A percentile compares a stretch with the other conserved stretches of the same genome.
Evolutionary conservation across 2,329 filamentous ascomycete species (phyloP).

Genomic region (Amauroascus niger): DNA sequence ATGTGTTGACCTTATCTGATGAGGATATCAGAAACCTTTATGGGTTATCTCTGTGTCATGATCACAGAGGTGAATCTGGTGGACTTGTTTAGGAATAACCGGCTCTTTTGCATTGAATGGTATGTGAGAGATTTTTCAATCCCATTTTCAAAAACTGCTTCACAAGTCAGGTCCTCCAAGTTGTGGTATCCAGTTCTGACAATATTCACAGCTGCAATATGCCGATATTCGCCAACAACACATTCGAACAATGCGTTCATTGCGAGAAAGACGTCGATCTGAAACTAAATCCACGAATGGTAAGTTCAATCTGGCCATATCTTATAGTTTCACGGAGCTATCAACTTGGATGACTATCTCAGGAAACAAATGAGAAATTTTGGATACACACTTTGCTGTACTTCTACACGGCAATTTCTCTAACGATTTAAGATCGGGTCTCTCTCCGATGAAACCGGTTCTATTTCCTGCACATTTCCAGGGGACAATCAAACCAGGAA

Average conservation of each 20-base stretch:
- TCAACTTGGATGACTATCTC: no score
- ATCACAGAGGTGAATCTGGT: conserved; percentile 16
- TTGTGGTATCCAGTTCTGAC: not conserved
- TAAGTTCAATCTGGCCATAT: conserved; percentile 3
- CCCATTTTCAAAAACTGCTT: not conserved
- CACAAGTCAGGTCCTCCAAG: not conserved
- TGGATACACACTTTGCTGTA: not conserved
- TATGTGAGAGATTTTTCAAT: not conserved
- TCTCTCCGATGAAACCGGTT: conserved; percentile 38
- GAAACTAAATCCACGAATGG: conserved; percentile 17
- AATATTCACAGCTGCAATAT: conserved; percentile 29
- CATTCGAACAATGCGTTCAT: conserved; percentile 11
- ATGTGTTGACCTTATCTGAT: not conserved
- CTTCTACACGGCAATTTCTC: no score
- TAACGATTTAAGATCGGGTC: conserved; percentile 15
- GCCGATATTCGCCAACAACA: conserved; percentile 37
- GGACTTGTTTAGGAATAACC: conserved; percentile 12
- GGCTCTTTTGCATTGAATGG: conserved; percentile 17
- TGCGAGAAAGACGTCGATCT: conserved; percentile 14
- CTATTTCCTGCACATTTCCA: conserved; percentile 22
- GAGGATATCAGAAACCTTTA: conserved; percentile 11
- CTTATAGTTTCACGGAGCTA: not conserved
- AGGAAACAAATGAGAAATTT: not conserved
- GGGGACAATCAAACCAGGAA: not conserved
- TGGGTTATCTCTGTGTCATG: conserved; percentile 16